Conservation (phyloP, 2,329 filamentous ascomycete genomes). For the Sclerotinia subarctica region DNA sequence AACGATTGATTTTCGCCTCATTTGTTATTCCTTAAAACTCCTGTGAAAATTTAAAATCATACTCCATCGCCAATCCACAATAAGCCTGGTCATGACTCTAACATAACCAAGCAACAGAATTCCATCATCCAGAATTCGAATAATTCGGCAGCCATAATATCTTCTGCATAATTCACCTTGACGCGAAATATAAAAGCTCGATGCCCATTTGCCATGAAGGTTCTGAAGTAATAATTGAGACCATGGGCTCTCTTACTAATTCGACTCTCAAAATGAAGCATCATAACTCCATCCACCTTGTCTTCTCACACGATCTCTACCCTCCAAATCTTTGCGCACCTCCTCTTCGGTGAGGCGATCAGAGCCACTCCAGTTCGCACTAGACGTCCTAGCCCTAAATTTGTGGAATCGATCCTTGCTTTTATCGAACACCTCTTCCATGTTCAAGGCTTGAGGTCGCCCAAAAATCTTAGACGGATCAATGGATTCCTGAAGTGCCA, state of each 20-base stretch:
- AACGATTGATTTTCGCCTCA: conserved; percentile 16
- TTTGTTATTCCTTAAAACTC: not conserved
- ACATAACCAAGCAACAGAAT: not conserved
- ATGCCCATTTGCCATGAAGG: not conserved
- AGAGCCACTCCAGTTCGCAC: conserved; percentile 85
- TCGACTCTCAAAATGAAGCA: conserved; percentile 34
- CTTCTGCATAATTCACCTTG: not conserved
- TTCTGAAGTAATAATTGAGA: not conserved
- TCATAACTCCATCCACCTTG: conserved; percentile 82
- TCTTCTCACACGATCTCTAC: conserved; percentile 72
- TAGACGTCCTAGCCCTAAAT: conserved; percentile 87
- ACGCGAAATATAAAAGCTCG: not conserved
- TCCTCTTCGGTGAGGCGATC: conserved; percentile 87
- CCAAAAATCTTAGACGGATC: conserved; percentile 88
- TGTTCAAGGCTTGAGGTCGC: conserved; percentile 79
- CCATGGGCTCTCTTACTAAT: not conserved
- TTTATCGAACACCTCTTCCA: conserved; percentile 95
- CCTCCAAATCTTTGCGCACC: conserved; percentile 73
- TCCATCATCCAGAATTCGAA: not conserved
- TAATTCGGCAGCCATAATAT: not conserved
- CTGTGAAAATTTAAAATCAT: not conserved
- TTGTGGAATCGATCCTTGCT: conserved; percentile 82
- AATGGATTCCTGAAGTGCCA: conserved; percentile 78
- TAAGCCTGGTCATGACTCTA: not conserved
- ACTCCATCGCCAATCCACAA: not conserved